Evolutionary conservation across 2,329 filamentous ascomycete species (phyloP).

Genomic region (Bimuria novae-zelandiae): DNA sequence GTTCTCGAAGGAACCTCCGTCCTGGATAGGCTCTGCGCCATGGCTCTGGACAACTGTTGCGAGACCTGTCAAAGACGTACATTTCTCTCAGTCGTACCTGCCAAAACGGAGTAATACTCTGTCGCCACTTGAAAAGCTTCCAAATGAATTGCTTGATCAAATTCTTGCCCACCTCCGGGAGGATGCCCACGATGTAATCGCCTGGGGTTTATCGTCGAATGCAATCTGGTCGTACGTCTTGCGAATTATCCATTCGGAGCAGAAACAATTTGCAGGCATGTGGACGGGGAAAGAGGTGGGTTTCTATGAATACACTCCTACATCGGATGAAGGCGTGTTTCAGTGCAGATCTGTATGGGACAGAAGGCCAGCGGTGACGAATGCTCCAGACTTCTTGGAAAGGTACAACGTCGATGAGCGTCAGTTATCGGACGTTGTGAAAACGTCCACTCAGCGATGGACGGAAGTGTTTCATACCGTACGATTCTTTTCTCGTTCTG

Average conservation of each 20-base stretch:
- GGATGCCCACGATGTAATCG: conserved; percentile 9
- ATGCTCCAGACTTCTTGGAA: conserved; percentile 1
- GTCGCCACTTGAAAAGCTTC: conserved; percentile 12
- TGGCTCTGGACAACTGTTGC: conserved; percentile 11
- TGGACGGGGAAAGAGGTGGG: conserved; percentile 14
- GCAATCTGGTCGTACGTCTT: conserved; percentile 14
- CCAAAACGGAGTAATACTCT: neutral
- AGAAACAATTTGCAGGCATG: conserved; percentile 3
- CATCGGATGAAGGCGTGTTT: conserved; percentile 4
- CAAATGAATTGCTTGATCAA: conserved; percentile 17
- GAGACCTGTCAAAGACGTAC: neutral
- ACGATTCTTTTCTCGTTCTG: neutral
- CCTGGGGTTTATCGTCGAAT: conserved; percentile 12
- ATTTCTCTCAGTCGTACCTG: neutral
- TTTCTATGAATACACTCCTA: conserved; percentile 7
- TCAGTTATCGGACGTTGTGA: neutral
- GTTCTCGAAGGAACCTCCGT: conserved; percentile 1
- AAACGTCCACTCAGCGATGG: conserved; percentile 5
- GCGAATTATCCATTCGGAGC: conserved; percentile 5
- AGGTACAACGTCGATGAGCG: conserved; percentile 2
- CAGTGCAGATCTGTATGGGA: conserved; percentile 2
- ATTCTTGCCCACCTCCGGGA: conserved; percentile 13
- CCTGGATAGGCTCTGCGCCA: conserved; percentile 3
- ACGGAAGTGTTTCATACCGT: neutral
- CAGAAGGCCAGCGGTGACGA: neutral